Evolutionary conservation across 345 rosid genomes (phyloP).

Genomic region (Eucalyptus erythrocorys): DNA sequence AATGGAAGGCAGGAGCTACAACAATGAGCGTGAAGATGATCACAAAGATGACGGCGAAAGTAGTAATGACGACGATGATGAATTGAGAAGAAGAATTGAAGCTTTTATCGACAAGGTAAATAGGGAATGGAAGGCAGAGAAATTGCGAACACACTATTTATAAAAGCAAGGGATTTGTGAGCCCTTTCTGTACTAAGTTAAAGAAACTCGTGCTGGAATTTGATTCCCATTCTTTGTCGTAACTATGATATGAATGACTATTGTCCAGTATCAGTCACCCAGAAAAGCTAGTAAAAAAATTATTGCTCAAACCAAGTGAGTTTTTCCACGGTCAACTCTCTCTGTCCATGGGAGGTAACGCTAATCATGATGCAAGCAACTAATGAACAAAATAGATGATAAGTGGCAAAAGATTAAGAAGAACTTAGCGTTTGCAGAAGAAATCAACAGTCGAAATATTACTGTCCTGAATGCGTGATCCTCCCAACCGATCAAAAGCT

Average conservation of each 20-base stretch:
- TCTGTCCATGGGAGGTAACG: not conserved
- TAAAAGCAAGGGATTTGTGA: not conserved
- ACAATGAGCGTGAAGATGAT: not conserved
- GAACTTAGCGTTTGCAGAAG: not conserved
- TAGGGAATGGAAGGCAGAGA: constrained; percentile 46
- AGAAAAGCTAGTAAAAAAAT: not conserved
- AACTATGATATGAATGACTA: not conserved
- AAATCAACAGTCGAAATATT: not conserved
- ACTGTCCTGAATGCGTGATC: not conserved
- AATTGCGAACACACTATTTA: not conserved
- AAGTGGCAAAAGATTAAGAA: not conserved
- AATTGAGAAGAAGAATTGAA: constrained; percentile 45
- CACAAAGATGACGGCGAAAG: not conserved
- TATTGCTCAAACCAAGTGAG: not conserved
- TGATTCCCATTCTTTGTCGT: not conserved
- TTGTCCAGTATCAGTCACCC: not conserved
- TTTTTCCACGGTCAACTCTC: not conserved
- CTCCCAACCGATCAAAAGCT: not conserved
- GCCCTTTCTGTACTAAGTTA: not conserved
- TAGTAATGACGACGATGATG: constrained; percentile 12
- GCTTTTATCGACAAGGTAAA: constrained; percentile 49
- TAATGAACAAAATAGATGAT: not conserved
- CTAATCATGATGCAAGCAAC: not conserved
- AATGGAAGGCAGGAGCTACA: not conserved
- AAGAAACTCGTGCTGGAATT: not conserved